Percentiles rank a stretch among this genome's conserved stretches.
Evolutionary conservation across 495 filamentous ascomycete species (phyloP).

Genomic region (Penicillium herquei): DNA sequence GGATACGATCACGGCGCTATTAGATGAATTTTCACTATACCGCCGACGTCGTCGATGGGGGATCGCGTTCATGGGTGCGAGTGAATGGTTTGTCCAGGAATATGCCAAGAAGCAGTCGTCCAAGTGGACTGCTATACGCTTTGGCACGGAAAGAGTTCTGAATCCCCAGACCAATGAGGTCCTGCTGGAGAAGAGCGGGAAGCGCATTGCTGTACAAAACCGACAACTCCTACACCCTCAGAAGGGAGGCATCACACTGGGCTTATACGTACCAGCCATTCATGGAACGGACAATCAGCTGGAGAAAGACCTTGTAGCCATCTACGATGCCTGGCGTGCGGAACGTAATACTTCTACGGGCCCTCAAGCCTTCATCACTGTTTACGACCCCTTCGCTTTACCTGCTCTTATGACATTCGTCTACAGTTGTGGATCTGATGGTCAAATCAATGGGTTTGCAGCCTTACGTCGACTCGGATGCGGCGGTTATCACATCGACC

Average conservation of each 20-base stretch:
- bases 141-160: conserved; percentile 40
- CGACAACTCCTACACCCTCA: conserved; percentile 33
- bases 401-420: conserved; percentile 44
- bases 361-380: conserved; percentile 42
- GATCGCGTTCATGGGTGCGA: conserved; percentile 40
- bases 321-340: conserved; percentile 42
- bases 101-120: conserved; percentile 18
- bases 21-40: conserved; percentile 39
- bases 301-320: conserved; percentile 27
- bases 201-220: conserved; percentile 37
- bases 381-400: conserved; percentile 43
- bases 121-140: conserved; percentile 39
- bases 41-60: conserved; percentile 26
- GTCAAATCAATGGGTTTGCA: conserved; percentile 36
- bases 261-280: conserved; percentile 32
- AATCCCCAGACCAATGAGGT: conserved; percentile 43
- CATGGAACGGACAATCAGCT: conserved; percentile 26
- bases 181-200: conserved; percentile 34
- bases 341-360: conserved; percentile 27
- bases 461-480: conserved; percentile 37
- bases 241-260: conserved; percentile 35
- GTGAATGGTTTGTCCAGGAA: conserved; percentile 24
- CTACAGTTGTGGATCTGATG: conserved; percentile 33
- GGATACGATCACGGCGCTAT: conserved; percentile 17
- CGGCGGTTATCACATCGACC: conserved; percentile 44